These are phyloP conservation scores for Xylaria sp. DNA, from an alignment of 2,329 filamentous ascomycete species.

Conservation along the genomic window DNA sequence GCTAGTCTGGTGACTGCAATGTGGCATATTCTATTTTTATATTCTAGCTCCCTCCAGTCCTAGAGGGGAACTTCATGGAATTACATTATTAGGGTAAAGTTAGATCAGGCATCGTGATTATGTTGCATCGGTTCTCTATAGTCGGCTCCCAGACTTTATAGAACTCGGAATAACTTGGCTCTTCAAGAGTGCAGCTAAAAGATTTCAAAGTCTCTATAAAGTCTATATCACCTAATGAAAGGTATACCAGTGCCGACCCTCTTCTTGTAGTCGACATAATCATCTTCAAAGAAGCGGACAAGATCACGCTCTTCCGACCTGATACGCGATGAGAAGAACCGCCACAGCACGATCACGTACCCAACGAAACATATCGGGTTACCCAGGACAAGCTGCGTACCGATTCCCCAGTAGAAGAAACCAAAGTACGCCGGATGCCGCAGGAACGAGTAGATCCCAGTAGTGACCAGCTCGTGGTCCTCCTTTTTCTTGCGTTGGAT, in stretches of 20 bases:
- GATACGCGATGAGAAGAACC: constrained; percentile 83
- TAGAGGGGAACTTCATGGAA: too few relatives aligned
- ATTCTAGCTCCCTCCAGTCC: too few relatives aligned
- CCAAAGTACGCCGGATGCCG: constrained; percentile 96
- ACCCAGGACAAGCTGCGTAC: constrained; percentile 89
- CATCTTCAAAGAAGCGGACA: constrained; percentile 82
- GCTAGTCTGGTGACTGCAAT: too few relatives aligned
- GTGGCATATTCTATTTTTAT: too few relatives aligned
- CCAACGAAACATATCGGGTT: constrained; percentile 81
- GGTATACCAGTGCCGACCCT: constrained; percentile 83
- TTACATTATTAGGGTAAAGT: not conserved
- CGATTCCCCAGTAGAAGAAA: constrained; percentile 98
- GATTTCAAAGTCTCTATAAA: not conserved
- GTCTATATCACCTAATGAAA: constrained; percentile 63
- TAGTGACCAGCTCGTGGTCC: constrained; percentile 83
- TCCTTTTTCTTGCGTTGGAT: constrained; percentile 76
- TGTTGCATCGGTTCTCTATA: not conserved
- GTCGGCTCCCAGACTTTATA: not conserved
- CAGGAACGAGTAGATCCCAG: constrained; percentile 78
- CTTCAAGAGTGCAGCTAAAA: not conserved
- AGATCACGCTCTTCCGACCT: constrained; percentile 80
- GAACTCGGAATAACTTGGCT: not conserved
- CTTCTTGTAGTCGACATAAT: constrained; percentile 79
- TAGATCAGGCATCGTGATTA: not conserved
- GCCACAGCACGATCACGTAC: constrained; percentile 82